Base-by-base conservation (phyloP, 148 eudicot genomes). In the Beta vulgaris region DNA sequence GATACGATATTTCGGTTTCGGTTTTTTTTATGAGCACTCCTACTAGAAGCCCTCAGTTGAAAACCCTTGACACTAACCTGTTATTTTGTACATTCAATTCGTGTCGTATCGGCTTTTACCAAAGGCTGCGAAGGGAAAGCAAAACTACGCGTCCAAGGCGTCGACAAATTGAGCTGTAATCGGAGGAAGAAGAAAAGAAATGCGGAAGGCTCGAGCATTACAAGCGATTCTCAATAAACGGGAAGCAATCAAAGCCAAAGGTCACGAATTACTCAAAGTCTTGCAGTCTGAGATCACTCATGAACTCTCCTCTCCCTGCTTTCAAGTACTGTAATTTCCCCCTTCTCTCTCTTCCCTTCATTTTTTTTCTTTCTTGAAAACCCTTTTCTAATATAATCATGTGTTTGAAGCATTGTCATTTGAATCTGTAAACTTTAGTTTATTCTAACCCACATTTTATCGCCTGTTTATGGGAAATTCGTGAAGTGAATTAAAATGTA, bases 251-350 rank as follows among this genome's bases (percentile, higher is more conserved):
- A 55, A 79, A 78, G 84, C 63, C 42, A 79, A 61, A 69, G 57
- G 32, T 18, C 76, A 68, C 15, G 80, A 82, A 67, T 82, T 93
- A 76, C 82, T 91, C 69, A 88, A 87, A 65, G 69, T 81, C n/a
- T 75, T 93, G 70, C 89, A 85, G 59, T 84, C 91, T 18, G 98
- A 93, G 74, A 88, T 89, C 81, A 77, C 46, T 60, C 89, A 85
- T 60, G 96, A 91, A 69, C 89, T 76, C 54, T 80, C 92, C 37
- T 75, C 82, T 68, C 78, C 84, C 64, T 83, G 86, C 68, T 84
- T 72, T 59, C 83, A 82, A 87, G 98, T 89, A 70, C 68, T 25
- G 4, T n/a, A n/a, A n/a, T 21, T 48, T 16, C 51, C 69, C 12
- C 61, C 44, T 32, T 68, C 68, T 39, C 69, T 73, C 70, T 76